Evolutionary conservation across 305 asterid genomes (phyloP).

Genomic region (Fraxinus velutina): DNA sequence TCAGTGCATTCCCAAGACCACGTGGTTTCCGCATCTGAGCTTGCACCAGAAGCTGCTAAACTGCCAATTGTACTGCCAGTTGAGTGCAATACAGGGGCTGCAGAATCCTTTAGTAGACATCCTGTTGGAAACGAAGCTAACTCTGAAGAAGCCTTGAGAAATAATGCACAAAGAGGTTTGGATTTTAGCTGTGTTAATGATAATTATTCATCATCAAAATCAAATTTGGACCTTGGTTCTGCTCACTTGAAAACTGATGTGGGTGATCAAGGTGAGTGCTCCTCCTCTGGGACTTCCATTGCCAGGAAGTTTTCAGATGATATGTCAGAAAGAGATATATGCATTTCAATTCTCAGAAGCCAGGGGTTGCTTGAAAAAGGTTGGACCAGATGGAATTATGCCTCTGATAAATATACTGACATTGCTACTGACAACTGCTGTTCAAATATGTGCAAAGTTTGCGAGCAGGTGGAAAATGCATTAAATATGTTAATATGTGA

Average conservation of each 20-base stretch:
- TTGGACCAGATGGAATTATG: slow-evolving; percentile 21
- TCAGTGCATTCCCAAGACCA: slow-evolving; percentile 37
- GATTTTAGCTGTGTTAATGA: slow-evolving; percentile 41
- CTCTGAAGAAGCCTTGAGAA: slow-evolving; percentile 44
- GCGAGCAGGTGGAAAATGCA: slow-evolving; percentile 46
- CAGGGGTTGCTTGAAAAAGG: slow-evolving; percentile 51
- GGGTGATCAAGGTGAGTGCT: slow-evolving; percentile 67
- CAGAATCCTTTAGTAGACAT: slow-evolving; percentile 37
- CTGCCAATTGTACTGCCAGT: slow-evolving; percentile 30
- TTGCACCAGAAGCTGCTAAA: slow-evolving; percentile 36
- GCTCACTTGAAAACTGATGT: slow-evolving; percentile 40
- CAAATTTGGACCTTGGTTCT: slow-evolving; percentile 46
- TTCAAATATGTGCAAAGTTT: slow-evolving; percentile 59
- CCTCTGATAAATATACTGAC: slow-evolving; percentile 29
- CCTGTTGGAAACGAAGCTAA: slow-evolving; percentile 34
- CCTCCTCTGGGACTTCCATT: slow-evolving; percentile 63
- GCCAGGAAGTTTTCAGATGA: slow-evolving; percentile 36
- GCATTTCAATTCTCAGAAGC: slow-evolving; percentile 55
- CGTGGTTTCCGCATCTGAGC: slow-evolving; percentile 29
- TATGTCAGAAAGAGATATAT: slow-evolving; percentile 57
- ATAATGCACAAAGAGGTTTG: slow-evolving; percentile 30
- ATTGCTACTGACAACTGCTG: slow-evolving; percentile 31
- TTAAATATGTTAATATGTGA: slow-evolving; percentile 69
- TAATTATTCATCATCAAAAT: slow-evolving; percentile 66
- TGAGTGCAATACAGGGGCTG: slow-evolving; percentile 27